phyloP scores from a whole-genome alignment of 192 early-diverging fungal genomes.

The Backusella liffmaniae region DNA sequence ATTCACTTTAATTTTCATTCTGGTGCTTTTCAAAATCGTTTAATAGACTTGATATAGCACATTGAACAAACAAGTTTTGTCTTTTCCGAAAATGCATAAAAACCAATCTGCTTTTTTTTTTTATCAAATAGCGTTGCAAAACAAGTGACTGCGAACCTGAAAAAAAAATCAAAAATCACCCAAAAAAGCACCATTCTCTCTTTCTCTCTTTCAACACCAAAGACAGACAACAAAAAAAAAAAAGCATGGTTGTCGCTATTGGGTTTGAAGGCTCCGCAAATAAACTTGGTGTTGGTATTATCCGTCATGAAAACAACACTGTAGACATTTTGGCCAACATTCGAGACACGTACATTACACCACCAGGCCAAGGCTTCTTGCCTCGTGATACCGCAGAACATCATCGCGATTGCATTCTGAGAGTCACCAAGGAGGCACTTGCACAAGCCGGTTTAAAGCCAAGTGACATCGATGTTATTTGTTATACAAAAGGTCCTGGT shows the following conservation, averaged over 20 bases:
- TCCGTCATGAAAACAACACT: slow-evolving; percentile 65
- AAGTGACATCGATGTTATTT: slow-evolving; percentile 85
- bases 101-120: too few species aligned
- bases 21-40: too few species aligned
- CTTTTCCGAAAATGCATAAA: too few species aligned
- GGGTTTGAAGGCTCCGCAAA: slow-evolving; percentile 93
- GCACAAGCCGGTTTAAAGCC: slow-evolving; percentile 69
- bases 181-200: too few species aligned
- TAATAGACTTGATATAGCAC: too few species aligned
- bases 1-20: too few species aligned
- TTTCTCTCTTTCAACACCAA: too few species aligned
- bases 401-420: slow-evolving; percentile 77
- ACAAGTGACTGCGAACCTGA: too few species aligned
- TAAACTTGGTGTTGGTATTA: slow-evolving; percentile 96
- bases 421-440: slow-evolving; percentile 76
- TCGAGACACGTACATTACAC: slow-evolving; percentile 93
- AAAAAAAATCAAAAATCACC: too few species aligned
- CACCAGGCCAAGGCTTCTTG: slow-evolving; percentile 93
- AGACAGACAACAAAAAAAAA: too few species aligned
- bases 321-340: slow-evolving; percentile 84
- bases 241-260: slow-evolving; percentile 61
- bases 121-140: too few species aligned
- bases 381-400: slow-evolving; percentile 94
- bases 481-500: slow-evolving; percentile 95
- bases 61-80: too few species aligned